Evolutionary conservation across 148 eudicot species (phyloP).

Genomic region (Heliamphora exappendiculata): DNA sequence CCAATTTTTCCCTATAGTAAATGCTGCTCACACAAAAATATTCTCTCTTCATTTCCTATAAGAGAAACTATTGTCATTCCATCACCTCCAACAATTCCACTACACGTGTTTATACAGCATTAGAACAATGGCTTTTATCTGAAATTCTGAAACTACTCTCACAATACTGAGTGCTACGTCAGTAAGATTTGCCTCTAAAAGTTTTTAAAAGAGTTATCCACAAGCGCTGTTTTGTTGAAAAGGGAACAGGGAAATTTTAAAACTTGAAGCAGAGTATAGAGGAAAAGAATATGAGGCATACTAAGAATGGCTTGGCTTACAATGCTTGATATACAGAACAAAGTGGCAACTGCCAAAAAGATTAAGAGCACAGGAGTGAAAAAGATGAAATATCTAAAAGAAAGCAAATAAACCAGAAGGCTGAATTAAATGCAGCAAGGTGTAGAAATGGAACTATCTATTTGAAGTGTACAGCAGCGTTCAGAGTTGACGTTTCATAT

Average conservation of each 20-base stretch:
- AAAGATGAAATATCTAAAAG: background rate
- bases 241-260: background rate
- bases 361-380: background rate
- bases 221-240: background rate
- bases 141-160: background rate
- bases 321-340: background rate
- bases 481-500: no score
- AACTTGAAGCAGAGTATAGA: background rate
- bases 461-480: background rate
- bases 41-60: background rate
- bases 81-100: background rate
- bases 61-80: background rate
- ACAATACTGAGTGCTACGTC: background rate
- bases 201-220: background rate
- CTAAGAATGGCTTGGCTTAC: background rate
- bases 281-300: background rate
- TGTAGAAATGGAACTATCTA: background rate
- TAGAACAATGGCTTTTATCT: background rate
- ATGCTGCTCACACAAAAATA: background rate
- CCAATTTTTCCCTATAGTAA: background rate
- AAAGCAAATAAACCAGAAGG: background rate
- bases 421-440: background rate
- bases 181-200: background rate
- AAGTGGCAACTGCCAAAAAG: background rate
- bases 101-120: background rate